Conservation (phyloP, 768 basidiomycete genomes). For the Hysterangium stoloniferum region DNA sequence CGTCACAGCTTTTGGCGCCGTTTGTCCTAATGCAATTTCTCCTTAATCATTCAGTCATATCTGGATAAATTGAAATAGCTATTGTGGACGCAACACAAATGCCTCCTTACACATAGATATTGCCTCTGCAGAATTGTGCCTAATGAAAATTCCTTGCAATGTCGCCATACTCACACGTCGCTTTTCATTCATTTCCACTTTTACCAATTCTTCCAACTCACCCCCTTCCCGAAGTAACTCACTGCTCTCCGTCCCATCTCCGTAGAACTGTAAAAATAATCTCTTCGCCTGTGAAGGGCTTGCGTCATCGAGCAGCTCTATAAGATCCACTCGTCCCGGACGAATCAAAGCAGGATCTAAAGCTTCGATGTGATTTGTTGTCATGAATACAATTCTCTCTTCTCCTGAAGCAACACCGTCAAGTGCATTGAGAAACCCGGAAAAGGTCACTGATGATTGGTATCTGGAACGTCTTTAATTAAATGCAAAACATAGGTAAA, state of each 20-base stretch:
- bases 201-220: slow-evolving; percentile 47
- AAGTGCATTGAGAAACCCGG: slow-evolving; percentile 92
- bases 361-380: slow-evolving; percentile 88
- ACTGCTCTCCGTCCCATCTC: slow-evolving; percentile 27
- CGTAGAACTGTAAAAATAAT: slow-evolving; percentile 83
- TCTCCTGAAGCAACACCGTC: slow-evolving; percentile 98
- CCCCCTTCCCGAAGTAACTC: slow-evolving; percentile 21
- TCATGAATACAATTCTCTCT: slow-evolving; percentile 98
- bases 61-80: background rate
- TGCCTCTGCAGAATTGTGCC: slow-evolving; percentile 51
- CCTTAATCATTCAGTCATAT: too few relatives aligned
- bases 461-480: slow-evolving; percentile 42
- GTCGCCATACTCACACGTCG: slow-evolving; percentile 88
- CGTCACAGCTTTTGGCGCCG: too few relatives aligned
- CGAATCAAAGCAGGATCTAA: slow-evolving; percentile 93
- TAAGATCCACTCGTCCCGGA: slow-evolving; percentile 89
- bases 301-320: slow-evolving; percentile 80
- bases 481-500: background rate
- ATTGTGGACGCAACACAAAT: background rate
- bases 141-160: slow-evolving; percentile 91
- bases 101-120: slow-evolving; percentile 39
- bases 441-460: slow-evolving; percentile 94
- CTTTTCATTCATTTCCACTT: slow-evolving; percentile 42
- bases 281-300: slow-evolving; percentile 67
- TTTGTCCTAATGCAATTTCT: too few relatives aligned